Conservation (phyloP, 2,329 filamentous ascomycete genomes). For the Hypoxylon sp. region DNA sequence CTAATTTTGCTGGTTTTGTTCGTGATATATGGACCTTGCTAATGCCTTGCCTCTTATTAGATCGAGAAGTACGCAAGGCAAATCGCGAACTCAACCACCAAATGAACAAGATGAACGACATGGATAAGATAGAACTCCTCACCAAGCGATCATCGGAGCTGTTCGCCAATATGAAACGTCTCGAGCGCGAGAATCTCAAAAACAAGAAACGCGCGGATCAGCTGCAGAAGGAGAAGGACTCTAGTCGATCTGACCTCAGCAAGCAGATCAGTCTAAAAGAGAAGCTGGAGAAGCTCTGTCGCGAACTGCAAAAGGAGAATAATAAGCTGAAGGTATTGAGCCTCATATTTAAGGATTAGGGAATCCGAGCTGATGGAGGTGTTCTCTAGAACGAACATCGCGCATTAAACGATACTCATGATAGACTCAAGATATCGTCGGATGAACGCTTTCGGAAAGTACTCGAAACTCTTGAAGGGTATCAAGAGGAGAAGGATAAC, state of each 20-base stretch:
- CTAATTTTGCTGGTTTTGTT: conserved; percentile 18
- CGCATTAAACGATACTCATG: conserved; percentile 87
- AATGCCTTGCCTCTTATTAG: conserved; percentile 48
- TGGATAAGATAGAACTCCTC: conserved; percentile 91
- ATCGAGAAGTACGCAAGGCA: conserved; percentile 71
- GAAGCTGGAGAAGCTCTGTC: conserved; percentile 95
- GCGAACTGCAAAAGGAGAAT: conserved; percentile 96
- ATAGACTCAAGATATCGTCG: conserved; percentile 84
- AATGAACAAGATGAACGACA: conserved; percentile 90
- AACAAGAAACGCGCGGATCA: conserved; percentile 96
- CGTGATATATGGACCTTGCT: conserved; percentile 36
- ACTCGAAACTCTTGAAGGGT: conserved; percentile 87
- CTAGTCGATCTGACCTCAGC: conserved; percentile 86
- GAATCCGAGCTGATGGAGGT: conserved; percentile 42
- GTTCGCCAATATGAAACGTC: conserved; percentile 92
- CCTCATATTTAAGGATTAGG: conserved; percentile 5
- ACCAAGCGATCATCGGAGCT: conserved; percentile 94
- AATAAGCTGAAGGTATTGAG: conserved; percentile 91
- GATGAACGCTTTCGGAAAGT: conserved; percentile 88
- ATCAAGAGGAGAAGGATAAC: conserved; percentile 88
- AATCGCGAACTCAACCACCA: conserved; percentile 91
- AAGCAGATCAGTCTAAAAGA: conserved; percentile 94
- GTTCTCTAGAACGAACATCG: conserved; percentile 86
- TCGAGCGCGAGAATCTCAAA: conserved; percentile 94
- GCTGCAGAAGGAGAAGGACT: conserved; percentile 96